phyloP scores from a whole-genome alignment of 148 eudicot species.

The Nepenthes gracilis region DNA sequence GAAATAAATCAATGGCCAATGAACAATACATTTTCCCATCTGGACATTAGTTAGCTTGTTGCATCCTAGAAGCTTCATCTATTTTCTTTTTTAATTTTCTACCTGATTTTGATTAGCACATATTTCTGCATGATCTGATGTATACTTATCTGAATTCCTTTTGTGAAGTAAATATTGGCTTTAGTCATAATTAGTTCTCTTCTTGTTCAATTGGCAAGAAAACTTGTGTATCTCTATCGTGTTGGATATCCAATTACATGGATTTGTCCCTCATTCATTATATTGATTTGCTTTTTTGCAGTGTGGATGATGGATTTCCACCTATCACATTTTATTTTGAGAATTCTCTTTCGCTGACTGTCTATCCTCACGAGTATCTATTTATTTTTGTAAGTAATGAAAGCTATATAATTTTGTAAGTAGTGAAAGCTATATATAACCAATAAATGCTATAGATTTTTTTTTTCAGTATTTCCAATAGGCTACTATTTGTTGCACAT shows the following conservation, averaged over 20 bases:
- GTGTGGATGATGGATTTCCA: conserved; percentile 92
- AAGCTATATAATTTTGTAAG: background rate
- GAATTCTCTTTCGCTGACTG: conserved; percentile 52
- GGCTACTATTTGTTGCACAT: no score
- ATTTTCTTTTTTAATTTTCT: no score
- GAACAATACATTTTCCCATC: no score
- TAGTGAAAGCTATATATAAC: background rate
- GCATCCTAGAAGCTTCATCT: no score
- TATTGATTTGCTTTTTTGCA: conserved; percentile 17
- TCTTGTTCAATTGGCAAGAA: no score
- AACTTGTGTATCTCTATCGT: no score
- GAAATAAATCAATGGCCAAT: no score
- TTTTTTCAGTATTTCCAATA: background rate
- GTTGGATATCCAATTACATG: no score
- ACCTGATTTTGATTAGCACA: no score
- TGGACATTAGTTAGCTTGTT: no score
- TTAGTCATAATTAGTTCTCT: background rate
- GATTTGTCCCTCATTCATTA: background rate
- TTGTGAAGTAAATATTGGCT: background rate
- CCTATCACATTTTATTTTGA: conserved; percentile 57
- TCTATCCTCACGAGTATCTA: conserved; percentile 72
- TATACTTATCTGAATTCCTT: background rate
- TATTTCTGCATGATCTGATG: no score
- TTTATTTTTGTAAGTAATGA: conserved; percentile 71
- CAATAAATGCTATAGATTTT: no score